Base-by-base conservation (phyloP, 495 filamentous ascomycete genomes). In the Diplogelasinospora grovesii region DNA sequence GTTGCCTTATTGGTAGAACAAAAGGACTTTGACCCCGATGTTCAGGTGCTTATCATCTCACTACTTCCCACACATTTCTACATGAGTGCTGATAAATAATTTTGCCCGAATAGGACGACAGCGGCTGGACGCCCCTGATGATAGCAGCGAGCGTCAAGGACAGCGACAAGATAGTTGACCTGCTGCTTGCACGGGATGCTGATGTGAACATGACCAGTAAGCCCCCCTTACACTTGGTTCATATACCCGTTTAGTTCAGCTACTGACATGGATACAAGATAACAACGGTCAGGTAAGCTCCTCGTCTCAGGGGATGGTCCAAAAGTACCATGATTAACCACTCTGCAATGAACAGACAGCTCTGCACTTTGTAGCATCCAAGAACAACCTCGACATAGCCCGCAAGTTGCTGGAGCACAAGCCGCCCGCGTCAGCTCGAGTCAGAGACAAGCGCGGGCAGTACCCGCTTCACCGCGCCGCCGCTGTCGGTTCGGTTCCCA, bases 91-190 rank as follows among this genome's bases (percentile, higher is more conserved):
- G n/a, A 26, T 18, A 10, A 36, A 5, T 42, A 31, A n/a, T n/a
- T n/a, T n/a, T n/a, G n/a, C n/a, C n/a, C n/a, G n/a, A n/a, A 41
- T 47, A 86, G 78, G 92, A 98, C 57, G 88, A 81, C 13, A 81
- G 79, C 7, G 89, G 90, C 37, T 98, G 92, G 92, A 93, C 90
- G 8, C 83, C 86, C 1, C 70, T 96, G 18, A 96, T 96, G 89
- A 95, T 96, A 37, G 84, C 90, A 8, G 75, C 83, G 8, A 89
- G 82, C 45, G 70, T 94, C 24, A 81, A 81, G 48, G 83, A 85
- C 36, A 74, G 66, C 19, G 84, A 86, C 20, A 69, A 68, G 2
- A 51, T 85, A 5, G 72, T 94, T 9, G 79, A 89, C 22, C 59
- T 95, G 4, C 73, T 97, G 3, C 70, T 98, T 0, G 60, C 68